These are phyloP conservation scores for Albifimbria verrucaria DNA, from an alignment of 2,329 filamentous ascomycete genomes.

Conservation along the genomic window DNA sequence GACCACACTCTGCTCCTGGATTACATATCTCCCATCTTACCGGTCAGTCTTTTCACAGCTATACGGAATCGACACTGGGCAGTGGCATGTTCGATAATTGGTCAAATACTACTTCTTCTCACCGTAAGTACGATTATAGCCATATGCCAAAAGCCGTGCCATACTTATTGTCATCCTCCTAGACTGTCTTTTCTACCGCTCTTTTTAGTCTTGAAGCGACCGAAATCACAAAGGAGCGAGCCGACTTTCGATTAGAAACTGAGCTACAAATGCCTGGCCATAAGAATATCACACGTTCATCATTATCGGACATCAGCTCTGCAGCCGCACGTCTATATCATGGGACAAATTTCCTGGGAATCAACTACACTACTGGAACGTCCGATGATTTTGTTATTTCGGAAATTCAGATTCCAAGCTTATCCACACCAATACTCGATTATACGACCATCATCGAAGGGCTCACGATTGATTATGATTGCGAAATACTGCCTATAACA, in stretches of 20 bases:
- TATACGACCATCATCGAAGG: background rate
- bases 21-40: constrained; percentile 23
- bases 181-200: constrained; percentile 26
- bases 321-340: constrained; percentile 14
- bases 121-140: constrained; percentile 14
- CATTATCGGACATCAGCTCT: constrained; percentile 6
- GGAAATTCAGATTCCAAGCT: background rate
- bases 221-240: constrained; percentile 13
- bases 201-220: constrained; percentile 24
- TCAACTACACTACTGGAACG: background rate
- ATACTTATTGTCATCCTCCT: background rate
- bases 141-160: background rate
- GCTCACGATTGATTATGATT: background rate
- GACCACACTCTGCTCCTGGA: constrained; percentile 23
- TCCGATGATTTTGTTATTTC: background rate
- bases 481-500: background rate
- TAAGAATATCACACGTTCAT: constrained; percentile 2
- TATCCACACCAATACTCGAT: background rate
- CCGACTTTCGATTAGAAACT: constrained; percentile 12
- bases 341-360: constrained; percentile 12
- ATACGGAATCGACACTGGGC: constrained; percentile 19
- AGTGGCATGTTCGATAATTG: constrained; percentile 17
- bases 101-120: constrained; percentile 23
- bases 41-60: constrained; percentile 17
- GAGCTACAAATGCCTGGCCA: constrained; percentile 9